Evolutionary conservation across 1,139 yeast genomes (phyloP).

Genomic region (Candida tropicalis): DNA sequence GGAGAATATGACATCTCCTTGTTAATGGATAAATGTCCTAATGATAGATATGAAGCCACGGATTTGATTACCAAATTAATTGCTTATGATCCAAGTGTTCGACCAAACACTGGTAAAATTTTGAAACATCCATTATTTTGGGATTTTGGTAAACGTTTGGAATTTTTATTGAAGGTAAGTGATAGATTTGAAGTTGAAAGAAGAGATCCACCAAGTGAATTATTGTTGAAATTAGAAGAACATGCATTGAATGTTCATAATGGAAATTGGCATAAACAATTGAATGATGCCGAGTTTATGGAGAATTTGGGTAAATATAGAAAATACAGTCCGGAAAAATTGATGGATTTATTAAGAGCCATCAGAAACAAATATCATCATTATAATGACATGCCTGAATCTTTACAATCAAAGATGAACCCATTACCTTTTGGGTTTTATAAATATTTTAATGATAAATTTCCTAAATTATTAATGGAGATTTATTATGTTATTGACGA

Average conservation of each 20-base stretch:
- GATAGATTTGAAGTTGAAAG: constrained; percentile 89
- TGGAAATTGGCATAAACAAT: constrained; percentile 77
- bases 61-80: constrained; percentile 79
- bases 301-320: constrained; percentile 89
- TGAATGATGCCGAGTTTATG: constrained; percentile 64
- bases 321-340: constrained; percentile 75
- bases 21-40: constrained; percentile 41
- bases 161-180: constrained; percentile 81
- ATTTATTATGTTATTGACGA: constrained; percentile 66
- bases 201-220: constrained; percentile 80
- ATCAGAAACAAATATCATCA: constrained; percentile 92
- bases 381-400: constrained; percentile 81
- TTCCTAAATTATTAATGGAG: constrained; percentile 79
- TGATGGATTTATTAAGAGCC: constrained; percentile 87
- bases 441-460: constrained; percentile 67
- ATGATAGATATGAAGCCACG: constrained; percentile 62
- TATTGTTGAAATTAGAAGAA: constrained; percentile 62
- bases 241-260: constrained; percentile 55
- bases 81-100: constrained; percentile 58
- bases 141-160: constrained; percentile 73
- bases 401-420: constrained; percentile 62
- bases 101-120: constrained; percentile 74
- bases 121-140: constrained; percentile 89
- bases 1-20: constrained; percentile 60
- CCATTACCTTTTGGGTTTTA: constrained; percentile 86